Evolutionary conservation across 2,329 filamentous ascomycete species (phyloP), one percentile per base, ranked within the genome.

Genomic region (Calonectria pseudoturangicola): DNA sequence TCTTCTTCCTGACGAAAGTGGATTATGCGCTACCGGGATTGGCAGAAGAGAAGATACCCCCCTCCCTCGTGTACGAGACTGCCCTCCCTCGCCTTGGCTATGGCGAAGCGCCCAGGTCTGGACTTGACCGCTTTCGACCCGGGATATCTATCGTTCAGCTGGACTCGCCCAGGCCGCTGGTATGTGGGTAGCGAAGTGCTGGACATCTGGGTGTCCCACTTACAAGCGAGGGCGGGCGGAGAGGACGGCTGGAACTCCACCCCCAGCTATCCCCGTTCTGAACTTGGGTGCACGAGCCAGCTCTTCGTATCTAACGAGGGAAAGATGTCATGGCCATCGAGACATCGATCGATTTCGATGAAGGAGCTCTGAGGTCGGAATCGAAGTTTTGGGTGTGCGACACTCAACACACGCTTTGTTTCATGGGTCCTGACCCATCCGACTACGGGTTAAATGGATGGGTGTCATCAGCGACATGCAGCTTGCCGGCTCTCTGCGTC

Each of bases 161-260:
- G 47, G 64, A 50, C 41, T 43, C 43, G 65, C 41, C 43, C 21
- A 48, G 36, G 51, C 39, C 41, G 60, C 66, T 48, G 67, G 39
- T 36, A 56, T 48, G 71, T 71, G 71, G 71, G 43, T 54, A 45
- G 47, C 8, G 9, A 58, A 48, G 25, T 51, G 41, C 60, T 72
- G 33, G 41, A 60, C 21, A 25, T 43, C 21, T 48, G 16, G 60
- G n/a, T 21, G 69, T 67, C 39, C 64, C 69, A 66, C 51, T 45
- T 62, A 45, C 63, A 64, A 67, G 64, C 62, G 54, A 67, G 69
- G 48, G 28, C 63, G 21, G 60, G 69, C 54, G 64, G 64, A 67
- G 64, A 47, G 47, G 60, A 21, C 68, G 62, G 62, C 28, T 71
- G 58, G 21, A 27, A 50, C 70, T 68, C 70, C 70, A 72, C 70